These are phyloP conservation scores for Scenedesmus sp. DNA, from an alignment of 163 green algal genomes.

Conservation along the genomic window DNA sequence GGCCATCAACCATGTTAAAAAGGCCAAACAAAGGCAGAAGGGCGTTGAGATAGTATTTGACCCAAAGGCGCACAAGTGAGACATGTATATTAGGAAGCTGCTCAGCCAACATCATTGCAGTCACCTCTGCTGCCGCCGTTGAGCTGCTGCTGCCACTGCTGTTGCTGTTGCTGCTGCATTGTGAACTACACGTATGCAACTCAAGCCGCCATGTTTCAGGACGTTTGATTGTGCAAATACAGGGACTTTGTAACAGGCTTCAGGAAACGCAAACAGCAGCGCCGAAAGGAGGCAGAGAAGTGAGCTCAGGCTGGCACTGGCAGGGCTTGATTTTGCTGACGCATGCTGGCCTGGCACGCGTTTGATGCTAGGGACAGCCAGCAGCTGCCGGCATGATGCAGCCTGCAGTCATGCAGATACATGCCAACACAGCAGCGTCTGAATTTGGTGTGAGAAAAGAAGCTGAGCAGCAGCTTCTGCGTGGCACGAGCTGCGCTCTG, in stretches of 20 bases:
- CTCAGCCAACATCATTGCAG: not conserved
- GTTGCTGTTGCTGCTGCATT: not conserved
- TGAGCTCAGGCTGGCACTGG: constrained; percentile 52
- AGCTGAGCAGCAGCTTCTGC: not conserved
- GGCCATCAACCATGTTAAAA: constrained; percentile 61
- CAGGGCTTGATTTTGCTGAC: no score
- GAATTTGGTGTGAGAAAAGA: not conserved
- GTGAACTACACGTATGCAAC: no score
- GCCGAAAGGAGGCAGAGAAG: constrained; percentile 68
- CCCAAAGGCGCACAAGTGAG: constrained; percentile 70
- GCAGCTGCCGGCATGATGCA: no score
- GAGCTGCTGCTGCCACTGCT: not conserved
- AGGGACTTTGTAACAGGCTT: constrained; percentile 82
- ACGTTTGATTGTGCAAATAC: not conserved
- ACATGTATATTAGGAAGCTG: not conserved
- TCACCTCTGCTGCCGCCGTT: constrained; percentile 7
- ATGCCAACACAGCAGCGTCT: no score
- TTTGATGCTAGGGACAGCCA: not conserved
- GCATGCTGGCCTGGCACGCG: no score
- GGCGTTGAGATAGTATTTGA: constrained; percentile 74
- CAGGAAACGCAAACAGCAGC: constrained; percentile 75
- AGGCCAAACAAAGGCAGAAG: constrained; percentile 63
- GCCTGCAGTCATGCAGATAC: not conserved
- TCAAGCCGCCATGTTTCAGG: not conserved
- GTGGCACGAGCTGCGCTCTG: not conserved